phyloP scores from a whole-genome alignment of 345 rosid species.

The Dipteronia dyeriana region DNA sequence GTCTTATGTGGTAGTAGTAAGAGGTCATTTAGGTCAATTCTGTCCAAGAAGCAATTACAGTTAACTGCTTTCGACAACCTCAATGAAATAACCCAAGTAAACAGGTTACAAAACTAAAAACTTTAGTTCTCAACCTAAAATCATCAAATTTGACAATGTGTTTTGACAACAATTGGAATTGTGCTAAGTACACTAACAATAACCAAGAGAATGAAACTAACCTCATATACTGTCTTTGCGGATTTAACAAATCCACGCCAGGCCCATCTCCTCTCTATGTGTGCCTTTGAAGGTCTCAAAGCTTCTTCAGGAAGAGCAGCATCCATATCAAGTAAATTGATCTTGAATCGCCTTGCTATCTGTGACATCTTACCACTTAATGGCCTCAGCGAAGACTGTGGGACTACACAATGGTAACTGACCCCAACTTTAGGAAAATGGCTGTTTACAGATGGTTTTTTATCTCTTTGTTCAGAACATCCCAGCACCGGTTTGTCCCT shows the following conservation, averaged over 20 bases:
- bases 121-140: background rate
- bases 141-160: background rate
- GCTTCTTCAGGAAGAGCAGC: slow-evolving; percentile 82
- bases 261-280: slow-evolving; percentile 60
- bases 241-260: slow-evolving; percentile 88
- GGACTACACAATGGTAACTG: slow-evolving; percentile 61
- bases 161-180: background rate
- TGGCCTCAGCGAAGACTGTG: slow-evolving; percentile 74
- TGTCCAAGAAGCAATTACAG: background rate
- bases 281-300: slow-evolving; percentile 66
- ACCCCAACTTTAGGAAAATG: slow-evolving; percentile 28
- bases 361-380: slow-evolving; percentile 56
- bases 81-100: background rate
- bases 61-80: background rate
- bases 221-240: slow-evolving; percentile 84
- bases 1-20: background rate
- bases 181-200: background rate
- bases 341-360: slow-evolving; percentile 62
- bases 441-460: slow-evolving; percentile 30
- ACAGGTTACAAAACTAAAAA: background rate
- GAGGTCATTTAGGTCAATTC: background rate
- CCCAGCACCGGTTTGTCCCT: slow-evolving; percentile 33
- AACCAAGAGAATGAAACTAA: slow-evolving; percentile 26
- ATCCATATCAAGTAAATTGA: slow-evolving; percentile 89
- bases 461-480: slow-evolving; percentile 46